Percentiles rank a stretch among this genome's conserved stretches.
These are phyloP conservation scores for Reutealis trisperma DNA, from an alignment of 345 rosid genomes.

Conservation along the genomic window DNA sequence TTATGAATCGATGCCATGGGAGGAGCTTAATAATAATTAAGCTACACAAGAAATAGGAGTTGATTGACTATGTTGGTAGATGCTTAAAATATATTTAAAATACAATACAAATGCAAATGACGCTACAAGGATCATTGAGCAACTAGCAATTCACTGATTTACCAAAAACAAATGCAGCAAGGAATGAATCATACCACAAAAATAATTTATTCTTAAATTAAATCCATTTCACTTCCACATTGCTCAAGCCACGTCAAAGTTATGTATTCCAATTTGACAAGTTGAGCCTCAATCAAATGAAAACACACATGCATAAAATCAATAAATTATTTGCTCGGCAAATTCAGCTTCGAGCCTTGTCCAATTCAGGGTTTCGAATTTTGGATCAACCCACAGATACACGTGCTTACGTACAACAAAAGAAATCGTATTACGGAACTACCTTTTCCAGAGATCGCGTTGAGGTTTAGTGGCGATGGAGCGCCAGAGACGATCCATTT, in stretches of 20 bases:
- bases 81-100: no score
- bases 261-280: not conserved
- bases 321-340: no score
- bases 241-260: not conserved
- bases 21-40: no score
- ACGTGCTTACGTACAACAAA: not conserved
- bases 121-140: not conserved
- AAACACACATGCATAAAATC: no score
- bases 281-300: not conserved
- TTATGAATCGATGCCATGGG: no score
- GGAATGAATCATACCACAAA: not conserved
- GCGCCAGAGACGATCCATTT: slow-evolving; percentile 87
- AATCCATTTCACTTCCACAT: not conserved
- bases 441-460: slow-evolving; percentile 98
- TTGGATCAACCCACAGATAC: not conserved
- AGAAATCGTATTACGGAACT: not conserved
- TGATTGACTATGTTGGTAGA: no score
- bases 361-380: not conserved
- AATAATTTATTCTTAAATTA: not conserved
- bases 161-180: not conserved
- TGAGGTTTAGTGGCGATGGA: slow-evolving; percentile 71
- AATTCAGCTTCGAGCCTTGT: not conserved
- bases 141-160: not conserved
- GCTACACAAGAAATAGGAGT: no score
- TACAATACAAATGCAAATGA: not conserved